Percentiles rank a stretch among this genome's conserved stretches.
These are phyloP conservation scores for Vanilla planifolia DNA, from an alignment of 106 monocot genomes.

Conservation along the genomic window DNA sequence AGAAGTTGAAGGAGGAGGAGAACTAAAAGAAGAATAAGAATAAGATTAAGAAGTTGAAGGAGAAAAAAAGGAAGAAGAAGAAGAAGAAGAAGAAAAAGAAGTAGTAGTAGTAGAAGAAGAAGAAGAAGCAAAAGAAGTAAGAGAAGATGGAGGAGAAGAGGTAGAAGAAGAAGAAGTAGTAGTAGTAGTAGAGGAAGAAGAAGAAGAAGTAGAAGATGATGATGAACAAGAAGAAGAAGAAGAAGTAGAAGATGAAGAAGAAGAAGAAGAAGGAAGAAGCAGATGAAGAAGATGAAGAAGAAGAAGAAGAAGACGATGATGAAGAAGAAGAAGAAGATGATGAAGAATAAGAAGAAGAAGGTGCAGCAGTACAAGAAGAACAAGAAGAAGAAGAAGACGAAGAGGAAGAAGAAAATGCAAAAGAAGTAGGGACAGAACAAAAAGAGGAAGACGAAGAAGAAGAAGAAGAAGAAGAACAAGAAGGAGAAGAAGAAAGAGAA, in stretches of 20 bases:
- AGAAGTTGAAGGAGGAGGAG: too few species aligned
- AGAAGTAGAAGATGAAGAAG: background rate
- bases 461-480: background rate
- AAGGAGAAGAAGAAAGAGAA: background rate
- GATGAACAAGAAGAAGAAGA: background rate
- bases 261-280: background rate
- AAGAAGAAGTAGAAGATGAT: background rate
- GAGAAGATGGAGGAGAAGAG: too few species aligned
- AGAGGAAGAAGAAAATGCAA: too few species aligned
- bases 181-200: background rate
- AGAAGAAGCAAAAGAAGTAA: too few species aligned
- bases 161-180: background rate
- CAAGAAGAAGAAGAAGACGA: too few species aligned
- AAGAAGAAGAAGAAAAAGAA: background rate
- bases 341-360: too few species aligned
- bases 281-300: too few species aligned
- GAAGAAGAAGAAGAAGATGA: too few species aligned
- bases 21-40: too few species aligned
- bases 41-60: too few species aligned
- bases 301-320: too few species aligned
- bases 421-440: background rate
- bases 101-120: background rate
- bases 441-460: background rate
- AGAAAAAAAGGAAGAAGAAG: too few species aligned
- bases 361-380: background rate